Conservation (phyloP, 108 stramenopile genomes). For the Nitzschia sp. region DNA sequence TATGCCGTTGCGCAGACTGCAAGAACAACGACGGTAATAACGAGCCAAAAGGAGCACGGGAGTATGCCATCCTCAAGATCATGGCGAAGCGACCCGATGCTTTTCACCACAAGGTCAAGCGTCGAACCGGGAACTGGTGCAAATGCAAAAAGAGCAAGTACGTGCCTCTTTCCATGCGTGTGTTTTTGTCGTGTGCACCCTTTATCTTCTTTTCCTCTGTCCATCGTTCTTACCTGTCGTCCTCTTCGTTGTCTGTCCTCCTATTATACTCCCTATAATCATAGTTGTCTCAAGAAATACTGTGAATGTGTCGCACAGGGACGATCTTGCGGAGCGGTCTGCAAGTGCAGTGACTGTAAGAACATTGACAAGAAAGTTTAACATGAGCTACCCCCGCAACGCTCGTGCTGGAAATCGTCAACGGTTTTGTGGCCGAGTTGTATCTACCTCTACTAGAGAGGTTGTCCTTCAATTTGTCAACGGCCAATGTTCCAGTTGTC, state of each 20-base stretch:
- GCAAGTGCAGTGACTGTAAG: conserved; percentile 42
- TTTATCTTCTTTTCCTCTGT: not conserved
- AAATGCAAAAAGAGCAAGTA: conserved; percentile 63
- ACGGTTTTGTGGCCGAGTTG: too few species aligned
- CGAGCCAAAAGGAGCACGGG: conserved; percentile 40
- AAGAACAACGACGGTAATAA: conserved; percentile 40
- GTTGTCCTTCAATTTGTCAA: not conserved
- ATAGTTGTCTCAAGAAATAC: conserved; percentile 70
- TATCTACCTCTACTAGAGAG: too few species aligned
- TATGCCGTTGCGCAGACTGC: conserved; percentile 59
- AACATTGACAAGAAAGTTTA: too few species aligned
- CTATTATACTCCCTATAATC: not conserved
- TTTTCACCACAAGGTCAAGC: conserved; percentile 48
- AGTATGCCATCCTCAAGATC: conserved; percentile 46
- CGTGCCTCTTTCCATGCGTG: conserved; percentile 18
- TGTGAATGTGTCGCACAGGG: conserved; percentile 56
- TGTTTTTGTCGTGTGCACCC: not conserved
- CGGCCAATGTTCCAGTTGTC: not conserved
- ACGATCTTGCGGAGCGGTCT: conserved; percentile 34
- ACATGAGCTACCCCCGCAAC: too few species aligned
- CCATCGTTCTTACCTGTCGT: too few species aligned
- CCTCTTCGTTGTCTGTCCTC: too few species aligned
- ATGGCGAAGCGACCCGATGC: conserved; percentile 55
- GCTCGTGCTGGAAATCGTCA: too few species aligned
- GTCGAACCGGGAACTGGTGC: conserved; percentile 44